Evolutionary conservation across 2,329 filamentous ascomycete genomes (phyloP).

Genomic region (Epichloe gansuensis): DNA sequence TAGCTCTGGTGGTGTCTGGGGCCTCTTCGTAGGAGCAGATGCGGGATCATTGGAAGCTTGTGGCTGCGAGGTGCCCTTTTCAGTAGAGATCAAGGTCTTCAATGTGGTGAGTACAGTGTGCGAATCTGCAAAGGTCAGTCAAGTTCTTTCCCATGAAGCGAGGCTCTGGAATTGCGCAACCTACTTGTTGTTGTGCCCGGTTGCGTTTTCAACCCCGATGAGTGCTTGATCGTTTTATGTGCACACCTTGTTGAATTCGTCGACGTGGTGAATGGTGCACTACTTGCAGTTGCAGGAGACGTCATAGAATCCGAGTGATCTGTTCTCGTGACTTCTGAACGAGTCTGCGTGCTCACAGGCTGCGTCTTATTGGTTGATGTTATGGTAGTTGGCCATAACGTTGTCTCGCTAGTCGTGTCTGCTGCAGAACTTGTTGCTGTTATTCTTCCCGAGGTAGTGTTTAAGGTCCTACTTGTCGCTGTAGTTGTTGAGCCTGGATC

Average conservation of each 20-base stretch:
- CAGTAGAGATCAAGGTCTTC: conserved; percentile 6
- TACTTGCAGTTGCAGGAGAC: not conserved
- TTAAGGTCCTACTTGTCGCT: not conserved
- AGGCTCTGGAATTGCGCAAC: not conserved
- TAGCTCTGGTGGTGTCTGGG: conserved; percentile 9
- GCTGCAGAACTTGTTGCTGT: not conserved
- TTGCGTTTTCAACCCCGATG: not conserved
- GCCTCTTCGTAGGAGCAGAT: conserved; percentile 6
- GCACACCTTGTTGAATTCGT: not conserved
- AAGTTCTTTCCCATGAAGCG: not conserved
- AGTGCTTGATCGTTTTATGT: not conserved
- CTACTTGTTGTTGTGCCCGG: not conserved
- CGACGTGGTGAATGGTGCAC: not conserved
- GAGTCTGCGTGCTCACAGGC: not conserved
- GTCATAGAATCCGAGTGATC: not conserved
- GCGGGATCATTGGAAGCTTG: conserved; percentile 6
- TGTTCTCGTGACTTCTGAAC: not conserved
- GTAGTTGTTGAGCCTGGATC: not conserved
- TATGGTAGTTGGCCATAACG: not conserved
- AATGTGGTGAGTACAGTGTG: conserved; percentile 4
- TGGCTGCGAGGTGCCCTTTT: conserved; percentile 1
- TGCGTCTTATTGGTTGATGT: not conserved
- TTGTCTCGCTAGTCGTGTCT: not conserved
- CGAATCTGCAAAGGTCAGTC: not conserved
- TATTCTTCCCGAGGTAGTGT: not conserved